These are phyloP conservation scores for Candida glaebosa DNA, from an alignment of 805 yeast genomes.

Conservation along the genomic window DNA sequence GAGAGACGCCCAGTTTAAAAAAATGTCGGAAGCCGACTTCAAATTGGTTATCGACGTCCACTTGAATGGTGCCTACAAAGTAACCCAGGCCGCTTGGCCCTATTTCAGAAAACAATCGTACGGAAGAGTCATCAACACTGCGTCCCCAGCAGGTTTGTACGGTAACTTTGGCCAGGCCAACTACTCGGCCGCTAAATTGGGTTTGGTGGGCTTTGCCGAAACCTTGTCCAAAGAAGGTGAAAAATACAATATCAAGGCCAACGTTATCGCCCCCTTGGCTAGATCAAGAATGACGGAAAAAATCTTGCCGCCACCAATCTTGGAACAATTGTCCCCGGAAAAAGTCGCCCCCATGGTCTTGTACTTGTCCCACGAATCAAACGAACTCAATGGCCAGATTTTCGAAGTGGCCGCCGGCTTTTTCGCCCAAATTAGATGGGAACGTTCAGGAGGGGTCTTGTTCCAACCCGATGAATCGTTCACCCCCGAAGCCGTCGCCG, in stretches of 20 bases:
- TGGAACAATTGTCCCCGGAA: constrained; percentile 78
- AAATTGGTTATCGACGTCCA: constrained; percentile 81
- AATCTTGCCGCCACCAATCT: constrained; percentile 78
- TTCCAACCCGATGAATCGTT: constrained; percentile 74
- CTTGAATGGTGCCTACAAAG: constrained; percentile 81
- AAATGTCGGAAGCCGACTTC: constrained; percentile 81
- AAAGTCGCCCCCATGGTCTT: constrained; percentile 90
- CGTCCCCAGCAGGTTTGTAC: constrained; percentile 94
- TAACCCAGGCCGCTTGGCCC: constrained; percentile 91
- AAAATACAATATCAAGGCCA: constrained; percentile 76
- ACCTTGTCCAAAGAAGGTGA: constrained; percentile 93
- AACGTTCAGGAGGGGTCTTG: constrained; percentile 81
- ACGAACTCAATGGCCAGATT: constrained; percentile 64
- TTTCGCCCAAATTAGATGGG: constrained; percentile 91
- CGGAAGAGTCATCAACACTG: constrained; percentile 90
- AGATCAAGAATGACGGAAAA: constrained; percentile 95
- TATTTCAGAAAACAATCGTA: constrained; percentile 76
- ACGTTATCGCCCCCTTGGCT: constrained; percentile 91
- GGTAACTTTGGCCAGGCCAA: constrained; percentile 98
- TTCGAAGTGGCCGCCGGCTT: constrained; percentile 95
- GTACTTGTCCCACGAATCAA: constrained; percentile 65
- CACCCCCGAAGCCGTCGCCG: constrained; percentile 81
- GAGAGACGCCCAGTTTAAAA: constrained; percentile 82
- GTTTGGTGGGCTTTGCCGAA: constrained; percentile 86
- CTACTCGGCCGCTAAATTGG: constrained; percentile 91